These are phyloP conservation scores for Tolypocladium album DNA, from an alignment of 2,329 filamentous ascomycete genomes.

Conservation along the genomic window DNA sequence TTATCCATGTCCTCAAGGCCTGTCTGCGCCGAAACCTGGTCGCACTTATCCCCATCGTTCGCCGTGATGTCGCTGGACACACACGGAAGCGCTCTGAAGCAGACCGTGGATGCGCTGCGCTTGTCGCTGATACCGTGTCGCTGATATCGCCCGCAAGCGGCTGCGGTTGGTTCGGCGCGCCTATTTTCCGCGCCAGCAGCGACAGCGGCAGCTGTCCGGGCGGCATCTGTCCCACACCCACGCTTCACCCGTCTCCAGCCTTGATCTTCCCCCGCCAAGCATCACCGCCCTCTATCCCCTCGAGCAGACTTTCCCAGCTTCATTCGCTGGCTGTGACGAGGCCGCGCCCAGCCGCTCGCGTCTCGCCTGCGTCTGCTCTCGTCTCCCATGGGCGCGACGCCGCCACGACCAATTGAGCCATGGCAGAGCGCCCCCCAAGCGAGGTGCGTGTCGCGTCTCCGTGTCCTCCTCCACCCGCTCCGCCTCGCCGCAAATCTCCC, in stretches of 20 bases:
- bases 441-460: constrained; percentile 26
- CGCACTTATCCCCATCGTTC: background rate
- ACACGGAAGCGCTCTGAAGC: background rate
- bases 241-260: background rate
- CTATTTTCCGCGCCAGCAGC: background rate
- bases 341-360: background rate
- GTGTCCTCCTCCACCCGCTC: background rate
- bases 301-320: background rate
- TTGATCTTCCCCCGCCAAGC: background rate
- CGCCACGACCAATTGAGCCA: constrained; percentile 33
- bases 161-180: background rate
- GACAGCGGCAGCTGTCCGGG: background rate
- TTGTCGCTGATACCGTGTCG: too few species aligned
- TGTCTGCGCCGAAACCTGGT: background rate
- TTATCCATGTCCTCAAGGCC: background rate
- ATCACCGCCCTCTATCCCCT: background rate
- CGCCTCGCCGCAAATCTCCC: background rate
- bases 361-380: background rate
- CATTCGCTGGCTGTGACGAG: background rate
- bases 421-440: constrained; percentile 34
- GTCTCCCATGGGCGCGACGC: constrained; percentile 31
- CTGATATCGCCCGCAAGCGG: background rate
- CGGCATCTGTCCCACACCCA: background rate
- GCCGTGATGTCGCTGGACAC: too few species aligned
- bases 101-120: background rate